Conservation (phyloP, 2,329 filamentous ascomycete species). For the Bertia moriformis region DNA sequence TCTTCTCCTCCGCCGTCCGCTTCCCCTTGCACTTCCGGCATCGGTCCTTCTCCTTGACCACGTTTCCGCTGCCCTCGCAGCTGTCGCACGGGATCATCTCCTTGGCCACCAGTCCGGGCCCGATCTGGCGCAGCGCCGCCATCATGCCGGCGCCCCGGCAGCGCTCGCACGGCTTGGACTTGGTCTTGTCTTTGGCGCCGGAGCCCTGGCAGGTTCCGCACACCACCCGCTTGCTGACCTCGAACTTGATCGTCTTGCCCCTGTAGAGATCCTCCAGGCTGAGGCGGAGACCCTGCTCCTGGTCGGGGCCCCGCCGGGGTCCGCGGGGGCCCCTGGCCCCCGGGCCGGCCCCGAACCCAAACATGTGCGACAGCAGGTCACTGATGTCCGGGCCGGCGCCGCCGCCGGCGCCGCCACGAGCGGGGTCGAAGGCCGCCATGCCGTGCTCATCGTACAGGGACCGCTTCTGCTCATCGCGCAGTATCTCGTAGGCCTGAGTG, state of each 20-base stretch:
- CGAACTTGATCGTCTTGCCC: slow-evolving; percentile 94
- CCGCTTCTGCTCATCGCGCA: slow-evolving; percentile 87
- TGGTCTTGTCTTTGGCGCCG: slow-evolving; percentile 84
- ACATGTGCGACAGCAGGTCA: slow-evolving; percentile 88
- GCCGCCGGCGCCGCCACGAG: slow-evolving; percentile 49
- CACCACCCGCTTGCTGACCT: slow-evolving; percentile 83
- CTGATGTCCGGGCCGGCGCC: slow-evolving; percentile 78
- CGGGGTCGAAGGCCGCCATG: slow-evolving; percentile 86
- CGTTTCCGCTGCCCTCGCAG: slow-evolving; percentile 71
- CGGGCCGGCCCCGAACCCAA: slow-evolving; percentile 51
- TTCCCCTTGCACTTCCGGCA: slow-evolving; percentile 99
- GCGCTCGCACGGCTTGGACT: slow-evolving; percentile 65
- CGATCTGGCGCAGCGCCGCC: slow-evolving; percentile 67
- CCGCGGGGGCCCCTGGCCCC: slow-evolving; percentile 29
- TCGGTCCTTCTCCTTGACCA: slow-evolving; percentile 90
- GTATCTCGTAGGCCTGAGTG: slow-evolving; percentile 92
- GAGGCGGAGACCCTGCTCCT: slow-evolving; percentile 83
- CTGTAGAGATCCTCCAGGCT: slow-evolving; percentile 92
- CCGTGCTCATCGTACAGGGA: slow-evolving; percentile 83
- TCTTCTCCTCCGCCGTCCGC: slow-evolving; percentile 73
- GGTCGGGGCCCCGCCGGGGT: slow-evolving; percentile 62
- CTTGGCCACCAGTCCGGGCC: slow-evolving; percentile 71
- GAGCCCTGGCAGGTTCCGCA: slow-evolving; percentile 77
- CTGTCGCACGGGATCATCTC: slow-evolving; percentile 67
- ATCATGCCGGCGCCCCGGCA: slow-evolving; percentile 71